Conservation (phyloP, 345 rosid species). For the Toxicodendron radicans region DNA sequence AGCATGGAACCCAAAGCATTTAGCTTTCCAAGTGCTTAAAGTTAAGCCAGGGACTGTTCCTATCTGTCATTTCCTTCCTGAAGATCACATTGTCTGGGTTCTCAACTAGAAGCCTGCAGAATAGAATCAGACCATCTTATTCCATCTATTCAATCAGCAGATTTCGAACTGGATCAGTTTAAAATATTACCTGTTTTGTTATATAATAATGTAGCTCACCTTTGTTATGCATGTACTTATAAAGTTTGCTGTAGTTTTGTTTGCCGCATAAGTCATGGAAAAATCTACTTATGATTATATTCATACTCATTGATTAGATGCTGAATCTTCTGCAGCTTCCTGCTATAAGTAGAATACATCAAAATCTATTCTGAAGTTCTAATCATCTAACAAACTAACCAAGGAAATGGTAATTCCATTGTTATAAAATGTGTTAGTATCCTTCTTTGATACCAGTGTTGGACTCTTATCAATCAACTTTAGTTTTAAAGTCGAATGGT, state of each 20-base stretch:
- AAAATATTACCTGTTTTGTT: constrained; percentile 7
- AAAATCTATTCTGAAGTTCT: neutral
- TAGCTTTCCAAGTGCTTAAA: constrained; percentile 74
- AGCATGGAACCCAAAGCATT: constrained; percentile 80
- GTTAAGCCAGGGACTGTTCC: constrained; percentile 75
- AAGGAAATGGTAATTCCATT: no score
- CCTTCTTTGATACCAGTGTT: no score
- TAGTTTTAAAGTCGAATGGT: no score
- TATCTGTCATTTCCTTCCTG: constrained; percentile 81
- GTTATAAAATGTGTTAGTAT: no score
- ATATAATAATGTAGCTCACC: constrained; percentile 23
- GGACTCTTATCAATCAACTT: no score
- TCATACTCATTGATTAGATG: neutral
- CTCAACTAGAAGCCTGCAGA: constrained; percentile 32
- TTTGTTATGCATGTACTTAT: constrained; percentile 13
- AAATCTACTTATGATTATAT: constrained; percentile 6
- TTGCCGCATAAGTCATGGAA: constrained; percentile 4
- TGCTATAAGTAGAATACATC: neutral
- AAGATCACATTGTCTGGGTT: constrained; percentile 70
- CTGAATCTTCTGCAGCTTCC: neutral
- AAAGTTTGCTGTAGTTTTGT: constrained; percentile 11
- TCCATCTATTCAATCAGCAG: constrained; percentile 9
- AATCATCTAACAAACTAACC: neutral
- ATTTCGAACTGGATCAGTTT: constrained; percentile 12
- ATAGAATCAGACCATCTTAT: constrained; percentile 9